Base-by-base conservation (phyloP, 2,329 filamentous ascomycete species). In the Phialophora expanda region DNA sequence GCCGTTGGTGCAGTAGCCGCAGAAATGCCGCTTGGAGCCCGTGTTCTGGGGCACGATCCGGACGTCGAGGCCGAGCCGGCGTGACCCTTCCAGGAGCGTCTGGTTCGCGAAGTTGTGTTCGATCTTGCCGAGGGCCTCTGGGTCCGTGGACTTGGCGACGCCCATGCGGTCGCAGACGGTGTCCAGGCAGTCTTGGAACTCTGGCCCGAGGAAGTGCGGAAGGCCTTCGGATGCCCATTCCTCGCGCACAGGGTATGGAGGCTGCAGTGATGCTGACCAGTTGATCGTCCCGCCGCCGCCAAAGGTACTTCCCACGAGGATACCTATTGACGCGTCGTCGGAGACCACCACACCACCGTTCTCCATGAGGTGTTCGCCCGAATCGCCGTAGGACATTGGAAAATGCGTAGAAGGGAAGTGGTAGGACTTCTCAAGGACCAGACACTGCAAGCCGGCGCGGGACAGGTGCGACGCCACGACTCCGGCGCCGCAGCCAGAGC, bases 271-370 rank as follows among this genome's bases (percentile, higher is more conserved):
- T 5, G 86, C 86, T 26, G 82, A 90, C 93, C 93, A 97, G 77
- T 97, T 97, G 72, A 97, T 79, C 0, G 91, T 92, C 5, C 93
- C 93, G 62, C 93, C 93, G 50, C 93, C 93, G 32, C 93, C 93
- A 87, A 90, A 96, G 34, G 86, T 86, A 63, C 87, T 85, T 1
- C 91, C 93, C 0, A 90, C 86, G 2, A 91, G 76, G 12, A 94
- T 77, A 17, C 80, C 84, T 34, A 89, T 80, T 5, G 85, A 84
- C 11, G 81, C 80, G 73, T 90, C 85, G 66, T 89, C 81, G 67
- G 82, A 81, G 71, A 83, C 73, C 4, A 84, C 72, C 20, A 86
- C 76, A 7, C 90, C 90, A 24, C 85, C 85, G 67, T 86, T 87
- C 72, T 93, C 90, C 72, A 86, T 95, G 30, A 97, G 81, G 72